Conservation (phyloP, 164 flowering plant species). For the Akebia trifoliata region DNA sequence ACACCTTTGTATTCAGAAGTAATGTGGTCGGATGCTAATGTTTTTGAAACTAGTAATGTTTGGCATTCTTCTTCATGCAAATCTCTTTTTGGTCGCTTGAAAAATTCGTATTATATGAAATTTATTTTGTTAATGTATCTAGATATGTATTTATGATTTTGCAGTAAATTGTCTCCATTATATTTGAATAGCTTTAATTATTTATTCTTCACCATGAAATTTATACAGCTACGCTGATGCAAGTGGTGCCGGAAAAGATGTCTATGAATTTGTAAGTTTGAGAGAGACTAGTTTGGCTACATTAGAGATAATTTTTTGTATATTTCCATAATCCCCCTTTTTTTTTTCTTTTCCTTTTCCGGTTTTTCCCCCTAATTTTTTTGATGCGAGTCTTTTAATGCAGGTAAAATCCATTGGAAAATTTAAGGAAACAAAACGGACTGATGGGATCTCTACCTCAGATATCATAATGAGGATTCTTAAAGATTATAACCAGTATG, state of each 20-base stretch:
- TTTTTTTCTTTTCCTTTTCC: neutral
- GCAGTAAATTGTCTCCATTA: neutral
- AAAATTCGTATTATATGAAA: too few species aligned
- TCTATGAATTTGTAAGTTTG: slow-evolving; percentile 65
- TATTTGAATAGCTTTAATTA: slow-evolving; percentile 3
- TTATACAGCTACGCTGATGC: slow-evolving; percentile 63
- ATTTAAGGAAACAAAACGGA: slow-evolving; percentile 78
- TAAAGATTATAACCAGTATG: slow-evolving; percentile 92
- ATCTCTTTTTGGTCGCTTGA: too few species aligned
- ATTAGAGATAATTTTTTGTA: slow-evolving; percentile 24
- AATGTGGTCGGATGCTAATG: neutral
- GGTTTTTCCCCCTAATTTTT: neutral
- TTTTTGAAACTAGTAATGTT: neutral
- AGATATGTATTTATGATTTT: neutral
- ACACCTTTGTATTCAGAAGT: neutral
- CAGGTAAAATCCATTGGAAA: slow-evolving; percentile 72
- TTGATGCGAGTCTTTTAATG: slow-evolving; percentile 3
- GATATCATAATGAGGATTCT: slow-evolving; percentile 87
- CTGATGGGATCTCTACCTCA: slow-evolving; percentile 87
- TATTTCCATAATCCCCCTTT: neutral
- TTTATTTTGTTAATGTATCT: neutral
- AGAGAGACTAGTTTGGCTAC: neutral
- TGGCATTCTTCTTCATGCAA: neutral
- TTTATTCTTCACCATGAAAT: slow-evolving; percentile 12
- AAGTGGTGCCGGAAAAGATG: slow-evolving; percentile 72